Evolutionary conservation across 2,329 filamentous ascomycete genomes (phyloP).

Genomic region (Aspergillus versicolor): DNA sequence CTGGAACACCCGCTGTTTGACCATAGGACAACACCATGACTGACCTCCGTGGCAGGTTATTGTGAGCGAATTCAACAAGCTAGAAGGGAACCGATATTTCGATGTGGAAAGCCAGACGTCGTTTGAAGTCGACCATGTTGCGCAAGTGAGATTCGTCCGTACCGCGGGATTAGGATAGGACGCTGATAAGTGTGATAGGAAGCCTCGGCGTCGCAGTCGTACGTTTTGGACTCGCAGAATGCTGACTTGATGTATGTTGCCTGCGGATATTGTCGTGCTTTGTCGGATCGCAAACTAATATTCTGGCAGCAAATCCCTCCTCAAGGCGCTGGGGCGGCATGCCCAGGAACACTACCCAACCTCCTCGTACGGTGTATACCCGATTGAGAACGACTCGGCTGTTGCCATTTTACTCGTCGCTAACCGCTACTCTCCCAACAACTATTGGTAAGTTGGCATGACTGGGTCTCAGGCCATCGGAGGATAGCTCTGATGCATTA

Average conservation of each 20-base stretch:
- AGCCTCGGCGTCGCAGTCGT: conserved; percentile 77
- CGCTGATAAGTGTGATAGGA: conserved; percentile 53
- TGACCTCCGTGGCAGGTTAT: conserved; percentile 56
- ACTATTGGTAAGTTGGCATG: conserved; percentile 72
- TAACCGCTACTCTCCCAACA: conserved; percentile 96
- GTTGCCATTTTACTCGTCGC: conserved; percentile 83
- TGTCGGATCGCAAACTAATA: not conserved
- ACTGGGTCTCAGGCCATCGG: not conserved
- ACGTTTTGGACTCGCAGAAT: conserved; percentile 73
- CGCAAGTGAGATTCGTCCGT: conserved; percentile 55
- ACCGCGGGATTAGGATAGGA: conserved; percentile 10
- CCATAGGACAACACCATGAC: not conserved
- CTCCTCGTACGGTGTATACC: conserved; percentile 78
- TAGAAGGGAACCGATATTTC: conserved; percentile 81
- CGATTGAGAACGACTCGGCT: conserved; percentile 70
- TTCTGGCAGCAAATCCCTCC: conserved; percentile 68
- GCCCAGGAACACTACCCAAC: conserved; percentile 85
- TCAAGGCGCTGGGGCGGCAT: conserved; percentile 74
- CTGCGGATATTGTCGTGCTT: not conserved
- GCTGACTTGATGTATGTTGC: conserved; percentile 72
- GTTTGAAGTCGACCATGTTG: conserved; percentile 82
- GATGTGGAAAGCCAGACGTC: conserved; percentile 85
- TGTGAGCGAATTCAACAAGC: conserved; percentile 80
- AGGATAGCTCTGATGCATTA: not conserved
- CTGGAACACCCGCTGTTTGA: not conserved